Conservation (phyloP, 768 basidiomycete species). For the Suillus occidentalis region DNA sequence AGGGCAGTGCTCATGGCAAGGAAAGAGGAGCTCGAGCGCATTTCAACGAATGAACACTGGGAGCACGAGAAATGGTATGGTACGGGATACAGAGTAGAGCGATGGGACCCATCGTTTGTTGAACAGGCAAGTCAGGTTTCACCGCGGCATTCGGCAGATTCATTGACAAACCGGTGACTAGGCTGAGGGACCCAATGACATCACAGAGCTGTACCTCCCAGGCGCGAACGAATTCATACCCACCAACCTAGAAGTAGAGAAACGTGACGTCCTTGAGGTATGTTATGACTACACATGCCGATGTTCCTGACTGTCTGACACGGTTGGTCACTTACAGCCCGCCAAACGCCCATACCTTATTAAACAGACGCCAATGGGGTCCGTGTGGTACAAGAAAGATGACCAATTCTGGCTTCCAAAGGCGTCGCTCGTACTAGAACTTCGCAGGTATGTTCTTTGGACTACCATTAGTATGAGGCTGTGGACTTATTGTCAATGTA, state of each 20-base stretch:
- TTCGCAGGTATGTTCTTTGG: conserved; percentile 57
- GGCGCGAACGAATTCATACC: conserved; percentile 91
- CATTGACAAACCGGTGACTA: conserved; percentile 26
- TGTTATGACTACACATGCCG: conserved; percentile 12
- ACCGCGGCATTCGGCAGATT: neutral
- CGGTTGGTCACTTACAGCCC: conserved; percentile 53
- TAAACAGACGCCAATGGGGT: conserved; percentile 64
- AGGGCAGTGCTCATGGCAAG: conserved; percentile 81
- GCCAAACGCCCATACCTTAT: conserved; percentile 74
- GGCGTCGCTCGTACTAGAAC: conserved; percentile 71
- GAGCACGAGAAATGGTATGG: conserved; percentile 89
- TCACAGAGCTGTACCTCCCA: conserved; percentile 75
- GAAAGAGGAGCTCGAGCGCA: conserved; percentile 56
- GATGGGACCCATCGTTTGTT: conserved; percentile 63
- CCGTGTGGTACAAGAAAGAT: conserved; percentile 96
- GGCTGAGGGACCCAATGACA: conserved; percentile 65
- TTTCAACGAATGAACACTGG: conserved; percentile 59
- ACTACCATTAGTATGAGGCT: neutral
- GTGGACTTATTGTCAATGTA: conserved; percentile 25
- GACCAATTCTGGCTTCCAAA: conserved; percentile 96
- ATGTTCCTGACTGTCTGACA: no score
- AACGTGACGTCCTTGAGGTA: conserved; percentile 65
- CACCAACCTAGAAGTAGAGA: conserved; percentile 79
- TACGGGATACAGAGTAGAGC: conserved; percentile 80
- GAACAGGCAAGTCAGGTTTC: conserved; percentile 39